phyloP scores from a whole-genome alignment of 139 green algal species.

The Parachlorella kessleri region DNA sequence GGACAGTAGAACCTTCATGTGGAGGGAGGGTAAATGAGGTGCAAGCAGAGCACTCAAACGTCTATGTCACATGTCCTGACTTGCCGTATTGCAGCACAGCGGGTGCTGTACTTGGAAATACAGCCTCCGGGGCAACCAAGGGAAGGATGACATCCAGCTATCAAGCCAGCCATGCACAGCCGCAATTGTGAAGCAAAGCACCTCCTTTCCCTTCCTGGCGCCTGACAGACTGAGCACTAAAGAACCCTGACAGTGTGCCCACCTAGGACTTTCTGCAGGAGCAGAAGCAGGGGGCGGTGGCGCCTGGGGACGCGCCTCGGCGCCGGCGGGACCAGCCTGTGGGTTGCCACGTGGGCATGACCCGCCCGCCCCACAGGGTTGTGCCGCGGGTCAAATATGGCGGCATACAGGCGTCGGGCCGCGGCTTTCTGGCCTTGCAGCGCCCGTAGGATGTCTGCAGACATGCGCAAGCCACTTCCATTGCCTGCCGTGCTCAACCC shows the following conservation, averaged over 20 bases:
- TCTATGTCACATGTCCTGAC: too few species aligned
- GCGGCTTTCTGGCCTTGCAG: slow-evolving; percentile 19
- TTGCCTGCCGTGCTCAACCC: background rate
- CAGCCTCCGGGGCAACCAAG: too few species aligned
- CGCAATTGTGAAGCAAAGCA: too few species aligned
- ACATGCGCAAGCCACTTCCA: background rate
- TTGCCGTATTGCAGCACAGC: background rate
- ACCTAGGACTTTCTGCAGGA: slow-evolving; percentile 30
- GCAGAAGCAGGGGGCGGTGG: slow-evolving; percentile 28
- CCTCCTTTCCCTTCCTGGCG: too few species aligned
- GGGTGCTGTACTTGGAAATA: too few species aligned
- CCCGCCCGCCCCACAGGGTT: slow-evolving; percentile 14
- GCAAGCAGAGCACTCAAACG: too few species aligned
- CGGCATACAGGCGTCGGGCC: slow-evolving; percentile 36
- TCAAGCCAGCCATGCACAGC: too few species aligned
- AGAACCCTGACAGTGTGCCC: background rate
- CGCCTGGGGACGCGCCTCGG: slow-evolving; percentile 17
- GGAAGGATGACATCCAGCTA: too few species aligned
- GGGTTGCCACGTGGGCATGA: background rate
- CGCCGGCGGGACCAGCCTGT: slow-evolving; percentile 2
- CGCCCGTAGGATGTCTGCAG: slow-evolving; percentile 53
- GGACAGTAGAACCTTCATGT: too few species aligned
- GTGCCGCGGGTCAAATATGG: slow-evolving; percentile 42
- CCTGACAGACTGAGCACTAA: background rate
- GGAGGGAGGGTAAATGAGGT: too few species aligned